Evolutionary conservation across 495 filamentous ascomycete genomes (phyloP).

Genomic region (Aspergillus kassunensis): DNA sequence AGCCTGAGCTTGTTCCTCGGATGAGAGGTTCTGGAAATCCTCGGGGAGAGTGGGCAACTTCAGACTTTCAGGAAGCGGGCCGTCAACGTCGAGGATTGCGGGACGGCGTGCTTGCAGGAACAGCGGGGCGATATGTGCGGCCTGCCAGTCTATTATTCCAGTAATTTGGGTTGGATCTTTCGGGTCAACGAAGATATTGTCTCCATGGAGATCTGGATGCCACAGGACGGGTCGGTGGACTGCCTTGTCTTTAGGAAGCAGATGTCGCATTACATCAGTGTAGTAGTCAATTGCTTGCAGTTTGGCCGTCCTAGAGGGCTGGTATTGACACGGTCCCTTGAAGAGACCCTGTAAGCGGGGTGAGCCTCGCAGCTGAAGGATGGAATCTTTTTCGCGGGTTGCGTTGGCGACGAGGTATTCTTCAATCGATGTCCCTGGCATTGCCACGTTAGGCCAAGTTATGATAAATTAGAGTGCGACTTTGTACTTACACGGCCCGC

Average conservation of each 20-base stretch:
- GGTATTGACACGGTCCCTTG: background rate
- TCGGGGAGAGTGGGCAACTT: background rate
- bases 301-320: background rate
- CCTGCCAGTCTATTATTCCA: slow-evolving; percentile 6
- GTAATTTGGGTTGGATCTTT: background rate
- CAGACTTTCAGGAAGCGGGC: slow-evolving; percentile 7
- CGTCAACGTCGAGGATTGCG: slow-evolving; percentile 13
- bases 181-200: slow-evolving; percentile 9
- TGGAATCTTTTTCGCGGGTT: background rate
- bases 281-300: background rate
- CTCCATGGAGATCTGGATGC: slow-evolving; percentile 1
- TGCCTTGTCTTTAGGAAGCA: background rate
- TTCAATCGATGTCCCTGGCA: background rate
- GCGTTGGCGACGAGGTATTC: background rate
- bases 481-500: slow-evolving; percentile 2
- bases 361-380: background rate
- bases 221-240: background rate
- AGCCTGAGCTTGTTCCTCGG: slow-evolving; percentile 7
- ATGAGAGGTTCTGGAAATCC: background rate
- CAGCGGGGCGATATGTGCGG: background rate
- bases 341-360: slow-evolving; percentile 1
- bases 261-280: background rate
- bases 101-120: slow-evolving; percentile 10
- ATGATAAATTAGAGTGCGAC: background rate
- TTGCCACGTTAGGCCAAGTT: background rate